A percentile compares a stretch with the other conserved stretches of the same genome.
These are phyloP conservation scores for Ascochyta clinopodiicola DNA, from an alignment of 2,329 filamentous ascomycete genomes.

Conservation along the genomic window DNA sequence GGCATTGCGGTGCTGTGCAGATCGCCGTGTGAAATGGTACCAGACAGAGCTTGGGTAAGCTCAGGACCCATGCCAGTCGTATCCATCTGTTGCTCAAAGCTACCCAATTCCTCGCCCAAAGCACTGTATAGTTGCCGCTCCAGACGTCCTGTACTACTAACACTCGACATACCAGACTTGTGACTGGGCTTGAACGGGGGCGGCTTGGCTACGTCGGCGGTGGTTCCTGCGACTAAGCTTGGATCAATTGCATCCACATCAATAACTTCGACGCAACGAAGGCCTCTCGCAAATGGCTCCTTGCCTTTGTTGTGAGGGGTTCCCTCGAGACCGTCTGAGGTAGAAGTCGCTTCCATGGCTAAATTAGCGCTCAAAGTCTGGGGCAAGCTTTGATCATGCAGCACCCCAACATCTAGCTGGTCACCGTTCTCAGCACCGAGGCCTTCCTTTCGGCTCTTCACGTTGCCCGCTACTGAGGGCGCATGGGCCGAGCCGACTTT, in stretches of 20 bases:
- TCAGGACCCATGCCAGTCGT: constrained; percentile 23
- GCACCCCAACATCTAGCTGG: constrained; percentile 10
- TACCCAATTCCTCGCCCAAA: constrained; percentile 39
- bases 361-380: not conserved
- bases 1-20: constrained; percentile 5
- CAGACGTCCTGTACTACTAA: constrained; percentile 37
- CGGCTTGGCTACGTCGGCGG: constrained; percentile 10
- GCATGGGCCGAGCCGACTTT: constrained; percentile 28
- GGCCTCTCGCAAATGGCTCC: not conserved
- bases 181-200: constrained; percentile 31
- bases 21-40: constrained; percentile 2
- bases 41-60: constrained; percentile 15
- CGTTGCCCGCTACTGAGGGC: constrained; percentile 17
- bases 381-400: constrained; percentile 28
- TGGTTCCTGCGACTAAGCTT: not conserved
- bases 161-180: constrained; percentile 33
- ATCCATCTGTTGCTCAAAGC: constrained; percentile 27
- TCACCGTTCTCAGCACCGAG: constrained; percentile 3
- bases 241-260: constrained; percentile 33
- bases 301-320: not conserved
- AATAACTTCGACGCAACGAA: constrained; percentile 26
- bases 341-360: not conserved
- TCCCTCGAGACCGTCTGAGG: not conserved
- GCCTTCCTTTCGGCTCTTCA: constrained; percentile 40
- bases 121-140: constrained; percentile 41